Percentiles rank a stretch among this genome's conserved stretches.
Conservation (phyloP, 169 alveolate genomes). For the Plasmodium vivax region DNA sequence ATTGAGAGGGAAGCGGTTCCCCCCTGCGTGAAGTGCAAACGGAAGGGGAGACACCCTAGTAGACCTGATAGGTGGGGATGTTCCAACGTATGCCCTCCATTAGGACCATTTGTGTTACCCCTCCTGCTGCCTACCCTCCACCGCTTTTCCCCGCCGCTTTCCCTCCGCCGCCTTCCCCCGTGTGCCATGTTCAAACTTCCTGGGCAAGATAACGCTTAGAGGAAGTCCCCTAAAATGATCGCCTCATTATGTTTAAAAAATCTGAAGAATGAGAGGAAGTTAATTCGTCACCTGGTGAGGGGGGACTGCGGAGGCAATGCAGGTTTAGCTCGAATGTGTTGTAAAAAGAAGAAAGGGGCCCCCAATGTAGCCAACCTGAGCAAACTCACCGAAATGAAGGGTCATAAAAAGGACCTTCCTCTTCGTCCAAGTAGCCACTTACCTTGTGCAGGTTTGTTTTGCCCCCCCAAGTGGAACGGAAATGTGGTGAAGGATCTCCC, state of each 20-base stretch:
- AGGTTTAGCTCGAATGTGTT: not conserved
- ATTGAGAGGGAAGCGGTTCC: not conserved
- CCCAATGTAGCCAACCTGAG: not conserved
- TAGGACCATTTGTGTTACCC: not conserved
- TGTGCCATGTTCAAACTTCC: conserved; percentile 1
- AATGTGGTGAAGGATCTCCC: not conserved
- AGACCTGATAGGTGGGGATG: not conserved
- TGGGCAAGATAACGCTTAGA: not conserved
- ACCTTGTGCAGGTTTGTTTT: not conserved
- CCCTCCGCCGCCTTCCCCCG: not conserved
- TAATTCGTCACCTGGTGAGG: not conserved
- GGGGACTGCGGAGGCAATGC: not conserved
- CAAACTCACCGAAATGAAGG: not conserved
- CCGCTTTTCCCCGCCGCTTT: not conserved
- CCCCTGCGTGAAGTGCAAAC: not conserved
- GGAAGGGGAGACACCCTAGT: not conserved
- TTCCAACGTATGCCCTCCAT: not conserved
- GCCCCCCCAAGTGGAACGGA: not conserved
- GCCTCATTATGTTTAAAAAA: conserved; percentile 5
- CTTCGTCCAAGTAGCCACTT: not conserved
- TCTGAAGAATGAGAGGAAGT: conserved; percentile 7
- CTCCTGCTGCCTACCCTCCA: not conserved
- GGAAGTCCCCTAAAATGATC: conserved; percentile 2
- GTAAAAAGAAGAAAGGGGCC: not conserved
- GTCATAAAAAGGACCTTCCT: not conserved